These are phyloP conservation scores for Stylosanthes scabra DNA, from an alignment of 331 rosid genomes.

Conservation along the genomic window DNA sequence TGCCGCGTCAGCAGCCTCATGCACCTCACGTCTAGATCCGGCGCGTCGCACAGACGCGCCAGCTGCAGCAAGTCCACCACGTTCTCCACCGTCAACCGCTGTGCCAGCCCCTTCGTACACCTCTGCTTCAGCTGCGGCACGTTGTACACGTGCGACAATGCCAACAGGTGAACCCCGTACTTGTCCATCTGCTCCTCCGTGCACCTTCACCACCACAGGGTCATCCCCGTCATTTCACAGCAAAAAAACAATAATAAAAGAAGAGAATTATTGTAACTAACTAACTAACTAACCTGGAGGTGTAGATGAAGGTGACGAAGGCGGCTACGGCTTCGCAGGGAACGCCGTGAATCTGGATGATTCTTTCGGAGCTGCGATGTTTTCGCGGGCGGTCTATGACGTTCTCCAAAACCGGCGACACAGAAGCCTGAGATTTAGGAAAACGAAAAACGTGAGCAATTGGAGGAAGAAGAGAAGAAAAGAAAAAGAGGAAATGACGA, in stretches of 20 bases:
- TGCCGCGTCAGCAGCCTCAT: slow-evolving; percentile 65
- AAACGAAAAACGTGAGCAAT: not conserved
- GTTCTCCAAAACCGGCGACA: slow-evolving; percentile 78
- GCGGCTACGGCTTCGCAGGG: slow-evolving; percentile 75
- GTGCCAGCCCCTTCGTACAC: slow-evolving; percentile 65
- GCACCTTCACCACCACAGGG: slow-evolving; percentile 52
- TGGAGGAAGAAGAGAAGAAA: not conserved
- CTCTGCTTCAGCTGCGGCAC: slow-evolving; percentile 87
- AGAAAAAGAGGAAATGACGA: fast-evolving
- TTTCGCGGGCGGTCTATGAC: slow-evolving; percentile 52
- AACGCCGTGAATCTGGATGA: slow-evolving; percentile 81
- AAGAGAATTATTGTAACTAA: not conserved
- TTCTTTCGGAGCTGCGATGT: slow-evolving; percentile 58
- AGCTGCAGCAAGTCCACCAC: slow-evolving; percentile 90
- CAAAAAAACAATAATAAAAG: no score
- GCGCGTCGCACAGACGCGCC: slow-evolving; percentile 89
- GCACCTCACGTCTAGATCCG: slow-evolving; percentile 86
- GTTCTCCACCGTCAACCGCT: slow-evolving; percentile 64
- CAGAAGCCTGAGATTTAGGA: slow-evolving; percentile 53
- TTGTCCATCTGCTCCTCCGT: slow-evolving; percentile 66
- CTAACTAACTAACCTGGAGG: slow-evolving; percentile 59
- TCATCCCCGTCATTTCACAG: slow-evolving; percentile 42
- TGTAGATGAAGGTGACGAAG: slow-evolving; percentile 72
- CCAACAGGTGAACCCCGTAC: slow-evolving; percentile 80
- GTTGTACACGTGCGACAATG: slow-evolving; percentile 82